These are phyloP conservation scores for Colletotrichum coccodes DNA, from an alignment of 2,329 filamentous ascomycete species.

Conservation along the genomic window DNA sequence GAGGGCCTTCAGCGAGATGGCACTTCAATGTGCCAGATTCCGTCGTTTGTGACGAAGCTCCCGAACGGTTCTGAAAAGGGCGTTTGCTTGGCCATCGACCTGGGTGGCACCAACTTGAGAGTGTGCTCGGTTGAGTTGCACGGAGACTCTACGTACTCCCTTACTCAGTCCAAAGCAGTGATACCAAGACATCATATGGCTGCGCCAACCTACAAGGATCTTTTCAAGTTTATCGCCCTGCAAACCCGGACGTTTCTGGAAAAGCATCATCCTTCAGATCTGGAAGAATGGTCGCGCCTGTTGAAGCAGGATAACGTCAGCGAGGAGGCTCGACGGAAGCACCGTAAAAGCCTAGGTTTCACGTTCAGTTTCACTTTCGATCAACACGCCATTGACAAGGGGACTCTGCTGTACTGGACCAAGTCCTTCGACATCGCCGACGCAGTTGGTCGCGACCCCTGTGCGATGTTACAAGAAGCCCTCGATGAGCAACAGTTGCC, in stretches of 20 bases:
- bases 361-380: constrained; percentile 76
- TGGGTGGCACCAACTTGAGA: constrained; percentile 47
- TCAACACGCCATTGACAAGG: constrained; percentile 76
- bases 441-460: constrained; percentile 80
- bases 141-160: constrained; percentile 75
- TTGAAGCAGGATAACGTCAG: not conserved
- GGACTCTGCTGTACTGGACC: constrained; percentile 80
- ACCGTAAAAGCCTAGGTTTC: constrained; percentile 39
- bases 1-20: constrained; percentile 48
- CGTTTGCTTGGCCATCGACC: constrained; percentile 43
- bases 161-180: constrained; percentile 66
- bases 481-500: constrained; percentile 76
- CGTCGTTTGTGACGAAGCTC: constrained; percentile 80
- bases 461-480: constrained; percentile 75
- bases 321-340: constrained; percentile 1
- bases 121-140: constrained; percentile 45
- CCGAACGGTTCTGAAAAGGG: constrained; percentile 83
- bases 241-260: constrained; percentile 77
- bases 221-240: constrained; percentile 79
- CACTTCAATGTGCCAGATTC: constrained; percentile 67
- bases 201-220: constrained; percentile 56
- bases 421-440: constrained; percentile 85
- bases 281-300: constrained; percentile 14
- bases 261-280: constrained; percentile 57
- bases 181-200: constrained; percentile 38